Base-by-base conservation (phyloP, 306 rosid genomes). In the Hippophae gyantsensis region DNA sequence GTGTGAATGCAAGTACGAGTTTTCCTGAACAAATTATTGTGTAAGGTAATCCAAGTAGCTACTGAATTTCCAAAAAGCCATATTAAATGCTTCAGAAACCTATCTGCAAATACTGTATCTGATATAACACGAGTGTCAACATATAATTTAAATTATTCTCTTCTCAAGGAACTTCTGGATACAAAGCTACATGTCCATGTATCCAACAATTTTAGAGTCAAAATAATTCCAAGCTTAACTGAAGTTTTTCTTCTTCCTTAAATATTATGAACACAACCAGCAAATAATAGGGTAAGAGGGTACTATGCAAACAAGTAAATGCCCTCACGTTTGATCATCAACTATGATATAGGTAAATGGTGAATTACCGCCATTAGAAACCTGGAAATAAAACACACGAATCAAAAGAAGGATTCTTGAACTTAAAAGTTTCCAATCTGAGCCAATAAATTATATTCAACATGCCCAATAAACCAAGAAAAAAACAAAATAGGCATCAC, bases 311-410 rank as follows among this genome's bases (percentile, higher is more conserved):
- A 25, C 38, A 56, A 70, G 54, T 12, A 55, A 62, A 45, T 74
- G 55, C 58, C 63, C 86, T 86, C 77, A 93, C 99, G 70, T 93
- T 77, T 88, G 79, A 13, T 70, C 81, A 81, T 93, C 99, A 64
- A 93, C 97, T 64, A 93, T 86, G 54, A 93, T 46, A 53, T 88
- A 93, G 67, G 95, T 71, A 74, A 93, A 88, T 6, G 97, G 90
- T 57, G 99, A 88, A 80, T 71, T 86, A 51, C 99, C 99, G 60
- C 58, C 94, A 68, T 88, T 7, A 23, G 95, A 64, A 53, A 93
- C 95, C 97, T 93, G 86, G 57, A 62, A 72, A 70, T 54, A 70
- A 60, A 69, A 73, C 51, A 55, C 38, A 62, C 7, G 52, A 59
- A 64, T 49, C 56, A 61, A 69, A 57, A 67, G 64, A 27, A 9